phyloP scores from a whole-genome alignment of 192 early-diverging fungal species.

The Rhizoclosmatium sp. region DNA sequence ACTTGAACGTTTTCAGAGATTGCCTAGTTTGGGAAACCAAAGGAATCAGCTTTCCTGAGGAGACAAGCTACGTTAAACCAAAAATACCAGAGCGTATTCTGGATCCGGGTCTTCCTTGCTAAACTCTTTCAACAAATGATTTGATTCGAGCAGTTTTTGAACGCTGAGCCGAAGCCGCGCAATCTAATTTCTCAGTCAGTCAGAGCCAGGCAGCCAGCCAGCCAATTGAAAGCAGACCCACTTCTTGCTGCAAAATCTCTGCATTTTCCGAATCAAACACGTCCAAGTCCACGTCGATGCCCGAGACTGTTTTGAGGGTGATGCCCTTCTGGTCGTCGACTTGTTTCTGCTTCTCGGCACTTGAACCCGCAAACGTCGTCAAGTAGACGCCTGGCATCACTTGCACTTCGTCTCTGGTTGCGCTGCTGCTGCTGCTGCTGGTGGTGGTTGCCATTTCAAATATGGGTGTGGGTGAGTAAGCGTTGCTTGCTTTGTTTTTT shows the following conservation, averaged over 20 bases:
- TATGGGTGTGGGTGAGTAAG: not conserved
- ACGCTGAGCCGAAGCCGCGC: slow-evolving; percentile 32
- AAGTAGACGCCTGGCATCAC: slow-evolving; percentile 36
- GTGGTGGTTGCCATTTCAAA: not conserved
- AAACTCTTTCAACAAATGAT: slow-evolving; percentile 29
- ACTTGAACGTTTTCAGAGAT: slow-evolving; percentile 27
- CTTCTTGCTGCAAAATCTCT: slow-evolving; percentile 24
- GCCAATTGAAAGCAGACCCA: not conserved
- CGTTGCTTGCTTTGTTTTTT: no score
- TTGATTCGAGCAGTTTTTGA: slow-evolving; percentile 35
- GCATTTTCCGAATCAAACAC: slow-evolving; percentile 17
- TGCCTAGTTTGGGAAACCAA: not conserved
- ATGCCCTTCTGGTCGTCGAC: not conserved
- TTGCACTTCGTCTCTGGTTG: slow-evolving; percentile 24
- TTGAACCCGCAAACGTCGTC: not conserved
- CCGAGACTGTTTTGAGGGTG: not conserved
- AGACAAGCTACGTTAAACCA: not conserved
- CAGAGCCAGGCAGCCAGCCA: not conserved
- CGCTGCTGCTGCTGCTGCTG: not conserved
- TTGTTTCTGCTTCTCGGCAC: not conserved
- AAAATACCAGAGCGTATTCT: slow-evolving; percentile 23
- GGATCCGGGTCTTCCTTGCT: slow-evolving; percentile 13
- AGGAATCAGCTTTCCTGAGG: not conserved
- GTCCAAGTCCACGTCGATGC: slow-evolving; percentile 20
- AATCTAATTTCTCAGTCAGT: slow-evolving; percentile 11